These are phyloP conservation scores for Fonsecaea nubica DNA, from an alignment of 2,329 filamentous ascomycete species.

Conservation along the genomic window DNA sequence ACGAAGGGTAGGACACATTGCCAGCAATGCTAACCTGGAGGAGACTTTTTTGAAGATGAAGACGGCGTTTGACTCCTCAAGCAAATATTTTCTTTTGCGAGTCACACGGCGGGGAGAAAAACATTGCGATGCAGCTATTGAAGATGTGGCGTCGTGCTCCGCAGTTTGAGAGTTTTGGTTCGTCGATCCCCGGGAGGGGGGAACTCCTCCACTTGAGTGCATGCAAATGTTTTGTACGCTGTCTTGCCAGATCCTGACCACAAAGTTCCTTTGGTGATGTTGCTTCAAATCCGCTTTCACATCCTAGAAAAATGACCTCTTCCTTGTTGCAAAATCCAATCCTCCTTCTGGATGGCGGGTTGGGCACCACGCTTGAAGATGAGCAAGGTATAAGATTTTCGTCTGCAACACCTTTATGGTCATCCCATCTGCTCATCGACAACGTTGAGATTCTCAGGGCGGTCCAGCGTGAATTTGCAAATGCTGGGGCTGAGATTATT, in stretches of 20 bases:
- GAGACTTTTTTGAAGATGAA: not conserved
- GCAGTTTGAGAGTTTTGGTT: conserved; percentile 19
- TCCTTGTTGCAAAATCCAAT: conserved; percentile 39
- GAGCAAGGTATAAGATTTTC: conserved; percentile 60
- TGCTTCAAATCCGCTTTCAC: not conserved
- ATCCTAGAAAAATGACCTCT: conserved; percentile 17
- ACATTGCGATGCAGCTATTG: conserved; percentile 4
- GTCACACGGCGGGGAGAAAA: conserved; percentile 20
- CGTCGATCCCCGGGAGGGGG: conserved; percentile 12
- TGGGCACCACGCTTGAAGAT: conserved; percentile 70
- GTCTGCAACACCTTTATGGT: conserved; percentile 67
- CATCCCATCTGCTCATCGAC: conserved; percentile 68
- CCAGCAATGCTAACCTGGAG: conserved; percentile 15
- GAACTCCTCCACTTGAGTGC: not conserved
- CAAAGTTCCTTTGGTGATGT: too few relatives aligned
- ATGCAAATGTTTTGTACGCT: not conserved
- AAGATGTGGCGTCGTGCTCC: conserved; percentile 11
- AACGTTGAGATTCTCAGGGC: conserved; percentile 58
- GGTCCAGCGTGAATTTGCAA: conserved; percentile 64
- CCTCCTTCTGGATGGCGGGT: conserved; percentile 68
- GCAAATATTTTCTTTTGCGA: conserved; percentile 9
- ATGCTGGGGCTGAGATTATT: conserved; percentile 66
- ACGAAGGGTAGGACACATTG: conserved; percentile 11
- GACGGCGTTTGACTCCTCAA: conserved; percentile 1
- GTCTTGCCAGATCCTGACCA: too few relatives aligned